Evolutionary conservation across 225 moss, liverwort and hornwort genomes (phyloP), one percentile per base, ranked within the genome.

Genomic region (Antitrichia curtipendula): DNA sequence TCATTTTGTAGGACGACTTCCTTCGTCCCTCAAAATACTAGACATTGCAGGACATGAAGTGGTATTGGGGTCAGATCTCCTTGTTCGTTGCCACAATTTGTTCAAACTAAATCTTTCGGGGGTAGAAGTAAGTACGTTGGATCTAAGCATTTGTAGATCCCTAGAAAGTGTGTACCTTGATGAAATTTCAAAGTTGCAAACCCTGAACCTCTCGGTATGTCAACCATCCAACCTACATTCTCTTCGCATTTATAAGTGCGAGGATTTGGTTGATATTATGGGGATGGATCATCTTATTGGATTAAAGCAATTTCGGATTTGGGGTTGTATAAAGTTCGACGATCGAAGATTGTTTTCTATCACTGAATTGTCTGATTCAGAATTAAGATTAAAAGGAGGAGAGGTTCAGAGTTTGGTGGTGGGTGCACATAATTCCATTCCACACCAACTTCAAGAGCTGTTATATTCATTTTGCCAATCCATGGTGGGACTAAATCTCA

Each of bases 171-270:
- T 56, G 20, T 3, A 0, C 0, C n/a, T 56, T 77, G 1, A 0
- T 0, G 4, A 6, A 1, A 24, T 77, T 29, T 13, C 0, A 2
- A 72, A 45, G 45, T 29, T 72, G 18, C 72, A 72, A 72, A 10
- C 47, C 10, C 38, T 77, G 0, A 5, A 22, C 13, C 1, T 76
- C 9, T 8, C 9, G 0, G 6, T 6, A 0, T 32, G 1, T 76
- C 9, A 1, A 0, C 5, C 14, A 76, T 76, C 4, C 3, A 52
- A 1, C 23, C 14, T 56, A 36, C 54, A 77, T 9, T 77, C 1
- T 34, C 77, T 77, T 36, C 3, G 3, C 1, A 3, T 77, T 77
- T 0, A 0, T 0, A 0, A 6, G 0, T 77, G 77, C 4, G 0
- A 9, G 24, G n/a, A 45, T 45, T 47, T 47, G 29, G 45, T 72